Base-by-base conservation (phyloP, 257 asterid genomes). In the Plectranthus barbatus region DNA sequence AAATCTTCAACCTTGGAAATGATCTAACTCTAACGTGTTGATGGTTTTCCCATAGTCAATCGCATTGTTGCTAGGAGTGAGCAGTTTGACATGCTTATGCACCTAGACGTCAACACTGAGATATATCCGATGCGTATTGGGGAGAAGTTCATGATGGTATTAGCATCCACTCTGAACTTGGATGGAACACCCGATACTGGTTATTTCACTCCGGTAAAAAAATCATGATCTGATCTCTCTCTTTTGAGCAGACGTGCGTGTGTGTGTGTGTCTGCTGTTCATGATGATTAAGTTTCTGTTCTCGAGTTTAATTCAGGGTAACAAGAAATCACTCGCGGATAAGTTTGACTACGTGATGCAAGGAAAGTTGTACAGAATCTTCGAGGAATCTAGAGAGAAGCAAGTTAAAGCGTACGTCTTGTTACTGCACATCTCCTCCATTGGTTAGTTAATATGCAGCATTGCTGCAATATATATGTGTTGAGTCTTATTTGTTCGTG, bases 131-230 rank as follows among this genome's bases (percentile, higher is more conserved):
- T 91, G 88, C 77, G 47, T 44, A 60, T 41, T 14, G 95, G 94
- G 12, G 96, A 91, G 44, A 91, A 84, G 60, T 88, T 91, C 78
- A 81, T 82, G 84, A 86, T 91, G 92, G 96, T 84, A 15, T 77
- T 91, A 60, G 96, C 95, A 2, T 72, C 98, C 50, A 91, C 96
- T n/a, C 81, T 91, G 73, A 88, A 88, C 73, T 60, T 88, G 90
- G 98, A 91, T 68, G 98, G 98, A 47, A 86, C 98, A 0, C 98
- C 98, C 20, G 98, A 91, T 56, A 69, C 69, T 68, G 96, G 95
- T 66, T 91, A 81, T 66, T 91, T 26, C 72, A 80, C 81, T 52
- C 98, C 86, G 83, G 98, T 91, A 26, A 26, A n/a, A 82, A 39
- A 41, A 4, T 46, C 49, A 40, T 40, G 45, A 60, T 49, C 59